Evolutionary conservation across 164 flowering plant species (phyloP).

Genomic region (Magnolia changhungtana): DNA sequence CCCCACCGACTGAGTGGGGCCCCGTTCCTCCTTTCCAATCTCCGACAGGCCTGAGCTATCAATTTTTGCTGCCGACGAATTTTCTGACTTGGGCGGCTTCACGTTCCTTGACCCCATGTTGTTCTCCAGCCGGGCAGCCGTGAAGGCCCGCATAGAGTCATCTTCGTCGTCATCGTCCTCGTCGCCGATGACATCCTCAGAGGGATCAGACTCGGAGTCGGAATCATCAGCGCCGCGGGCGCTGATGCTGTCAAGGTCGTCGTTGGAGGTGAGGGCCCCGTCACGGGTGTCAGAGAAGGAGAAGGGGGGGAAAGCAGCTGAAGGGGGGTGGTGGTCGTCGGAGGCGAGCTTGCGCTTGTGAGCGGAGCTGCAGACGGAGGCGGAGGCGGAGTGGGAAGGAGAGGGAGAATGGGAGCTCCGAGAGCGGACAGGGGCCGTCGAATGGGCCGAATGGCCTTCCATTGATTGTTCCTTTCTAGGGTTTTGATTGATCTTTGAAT

Average conservation of each 20-base stretch:
- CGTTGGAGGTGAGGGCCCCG: constrained; percentile 74
- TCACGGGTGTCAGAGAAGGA: constrained; percentile 73
- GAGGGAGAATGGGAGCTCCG: constrained; percentile 84
- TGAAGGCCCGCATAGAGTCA: constrained; percentile 80
- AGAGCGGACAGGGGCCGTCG: constrained; percentile 63
- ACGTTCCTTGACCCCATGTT: constrained; percentile 40
- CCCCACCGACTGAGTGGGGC: not conserved
- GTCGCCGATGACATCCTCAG: constrained; percentile 7
- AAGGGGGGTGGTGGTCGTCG: constrained; percentile 57
- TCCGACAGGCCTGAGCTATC: constrained; percentile 30
- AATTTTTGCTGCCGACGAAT: constrained; percentile 40
- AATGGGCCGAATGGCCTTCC: constrained; percentile 73
- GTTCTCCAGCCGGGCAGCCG: constrained; percentile 59
- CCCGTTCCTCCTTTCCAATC: constrained; percentile 25
- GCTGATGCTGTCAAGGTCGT: constrained; percentile 94
- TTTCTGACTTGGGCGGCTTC: constrained; percentile 62
- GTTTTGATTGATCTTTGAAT: not conserved
- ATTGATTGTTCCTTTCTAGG: constrained; percentile 17
- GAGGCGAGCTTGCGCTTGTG: constrained; percentile 74
- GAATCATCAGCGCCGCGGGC: constrained; percentile 53
- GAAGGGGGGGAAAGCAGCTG: constrained; percentile 34
- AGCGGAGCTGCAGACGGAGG: constrained; percentile 73
- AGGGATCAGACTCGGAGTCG: constrained; percentile 10
- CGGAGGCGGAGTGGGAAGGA: constrained; percentile 92
- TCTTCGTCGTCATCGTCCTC: constrained; percentile 59